These are phyloP conservation scores for Lentinula raphanica DNA, from an alignment of 768 basidiomycete species.

Conservation along the genomic window DNA sequence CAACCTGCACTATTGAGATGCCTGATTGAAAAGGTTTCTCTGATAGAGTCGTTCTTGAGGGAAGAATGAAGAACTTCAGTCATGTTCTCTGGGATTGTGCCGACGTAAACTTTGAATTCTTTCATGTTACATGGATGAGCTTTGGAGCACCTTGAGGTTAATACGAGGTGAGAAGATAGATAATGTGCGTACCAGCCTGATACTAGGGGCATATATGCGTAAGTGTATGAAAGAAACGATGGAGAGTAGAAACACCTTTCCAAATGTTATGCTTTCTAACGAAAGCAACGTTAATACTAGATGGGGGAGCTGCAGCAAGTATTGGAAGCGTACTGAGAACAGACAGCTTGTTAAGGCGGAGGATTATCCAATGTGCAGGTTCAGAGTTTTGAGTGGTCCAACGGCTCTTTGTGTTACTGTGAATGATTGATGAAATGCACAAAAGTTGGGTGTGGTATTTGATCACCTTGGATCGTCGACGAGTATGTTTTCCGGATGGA, in stretches of 20 bases:
- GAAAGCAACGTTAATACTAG: constrained; percentile 6
- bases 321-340: constrained; percentile 55
- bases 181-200: constrained; percentile 29
- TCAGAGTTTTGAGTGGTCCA: constrained; percentile 64
- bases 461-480: constrained; percentile 46
- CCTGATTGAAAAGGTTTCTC: constrained; percentile 59
- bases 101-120: constrained; percentile 71
- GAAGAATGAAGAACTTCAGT: constrained; percentile 57
- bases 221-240: neutral
- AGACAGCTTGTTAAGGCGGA: constrained; percentile 53
- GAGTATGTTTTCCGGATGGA: constrained; percentile 65
- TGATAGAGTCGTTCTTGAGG: constrained; percentile 59
- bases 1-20: constrained; percentile 54
- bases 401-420: constrained; percentile 54
- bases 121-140: constrained; percentile 85
- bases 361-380: constrained; percentile 65
- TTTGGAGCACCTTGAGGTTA: constrained; percentile 23
- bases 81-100: constrained; percentile 60
- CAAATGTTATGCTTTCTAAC: constrained; percentile 70
- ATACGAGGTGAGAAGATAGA: neutral
- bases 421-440: no score
- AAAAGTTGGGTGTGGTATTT: no score
- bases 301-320: neutral
- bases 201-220: constrained; percentile 24
- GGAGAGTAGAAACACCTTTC: constrained; percentile 50